Percentiles rank a stretch among this genome's conserved stretches.
Conservation (phyloP, 331 rosid genomes). For the Arachis monticola region DNA sequence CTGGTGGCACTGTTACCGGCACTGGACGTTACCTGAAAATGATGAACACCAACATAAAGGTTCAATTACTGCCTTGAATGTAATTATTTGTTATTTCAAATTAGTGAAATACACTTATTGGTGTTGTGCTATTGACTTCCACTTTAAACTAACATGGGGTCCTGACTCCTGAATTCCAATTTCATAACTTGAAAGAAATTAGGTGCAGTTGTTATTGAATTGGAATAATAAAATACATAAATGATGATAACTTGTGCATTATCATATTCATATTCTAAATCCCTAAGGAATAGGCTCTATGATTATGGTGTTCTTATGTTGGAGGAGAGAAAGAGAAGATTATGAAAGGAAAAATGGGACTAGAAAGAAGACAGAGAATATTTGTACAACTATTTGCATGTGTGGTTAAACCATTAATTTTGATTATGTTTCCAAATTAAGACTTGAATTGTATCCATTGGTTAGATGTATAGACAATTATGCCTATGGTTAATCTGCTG, state of each 20-base stretch:
- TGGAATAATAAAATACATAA: too few species aligned
- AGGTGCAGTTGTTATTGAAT: too few species aligned
- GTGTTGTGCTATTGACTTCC: conserved; percentile 26
- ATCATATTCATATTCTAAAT: too few species aligned
- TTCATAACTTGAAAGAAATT: not conserved
- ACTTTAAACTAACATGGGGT: not conserved
- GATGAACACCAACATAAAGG: conserved; percentile 77
- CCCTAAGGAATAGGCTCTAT: too few species aligned
- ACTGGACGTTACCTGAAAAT: conserved; percentile 82
- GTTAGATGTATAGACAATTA: conserved; percentile 8
- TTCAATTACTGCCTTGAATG: conserved; percentile 35
- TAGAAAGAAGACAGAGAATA: not conserved
- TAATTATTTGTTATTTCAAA: conserved; percentile 25
- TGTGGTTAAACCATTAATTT: conserved; percentile 24
- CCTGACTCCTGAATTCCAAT: conserved; percentile 28
- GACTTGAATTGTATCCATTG: conserved; percentile 11
- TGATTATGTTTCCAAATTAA: conserved; percentile 13
- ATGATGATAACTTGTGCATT: too few species aligned
- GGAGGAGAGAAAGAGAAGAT: not conserved
- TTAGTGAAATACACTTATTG: conserved; percentile 28
- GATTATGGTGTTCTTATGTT: too few species aligned
- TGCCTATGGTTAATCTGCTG: conserved; percentile 18
- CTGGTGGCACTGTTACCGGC: conserved; percentile 96
- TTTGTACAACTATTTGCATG: conserved; percentile 16
- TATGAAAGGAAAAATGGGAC: conserved; percentile 21